These are phyloP conservation scores for Rhodosporidiobolus odoratus DNA, from an alignment of 768 basidiomycete species.

Conservation along the genomic window DNA sequence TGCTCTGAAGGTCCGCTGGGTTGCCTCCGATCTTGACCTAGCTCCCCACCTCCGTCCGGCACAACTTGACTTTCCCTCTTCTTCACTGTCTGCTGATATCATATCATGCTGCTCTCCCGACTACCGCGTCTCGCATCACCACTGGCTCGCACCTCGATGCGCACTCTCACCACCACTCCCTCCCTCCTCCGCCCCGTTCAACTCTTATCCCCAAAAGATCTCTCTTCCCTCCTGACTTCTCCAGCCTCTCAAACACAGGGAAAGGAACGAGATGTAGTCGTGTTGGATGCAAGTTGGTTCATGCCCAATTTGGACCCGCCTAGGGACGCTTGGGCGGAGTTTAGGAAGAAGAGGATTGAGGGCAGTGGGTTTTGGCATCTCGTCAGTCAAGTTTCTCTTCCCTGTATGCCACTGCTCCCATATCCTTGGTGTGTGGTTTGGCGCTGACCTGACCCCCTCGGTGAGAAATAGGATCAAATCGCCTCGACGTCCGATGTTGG, in stretches of 20 bases:
- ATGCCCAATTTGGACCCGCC: slow-evolving; percentile 71
- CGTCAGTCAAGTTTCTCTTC: background rate
- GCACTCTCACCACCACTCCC: background rate
- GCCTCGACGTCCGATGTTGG: slow-evolving; percentile 63
- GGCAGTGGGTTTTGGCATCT: slow-evolving; percentile 10
- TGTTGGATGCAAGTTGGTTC: slow-evolving; percentile 79
- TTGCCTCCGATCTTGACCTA: too few species aligned
- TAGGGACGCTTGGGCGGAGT: slow-evolving; percentile 67
- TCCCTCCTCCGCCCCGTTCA: slow-evolving; percentile 27
- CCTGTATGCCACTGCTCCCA: background rate
- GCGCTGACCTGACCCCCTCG: background rate
- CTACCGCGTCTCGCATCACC: background rate
- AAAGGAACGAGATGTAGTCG: slow-evolving; percentile 44
- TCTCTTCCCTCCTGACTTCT: slow-evolving; percentile 43
- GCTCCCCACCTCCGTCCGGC: too few species aligned
- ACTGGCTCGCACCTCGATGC: background rate
- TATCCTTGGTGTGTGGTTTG: background rate
- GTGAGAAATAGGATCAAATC: slow-evolving; percentile 31
- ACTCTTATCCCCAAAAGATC: slow-evolving; percentile 46
- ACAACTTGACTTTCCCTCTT: too few species aligned
- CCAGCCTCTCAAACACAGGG: too few species aligned
- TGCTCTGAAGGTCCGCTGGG: too few species aligned
- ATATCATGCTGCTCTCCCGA: too few species aligned
- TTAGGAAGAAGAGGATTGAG: slow-evolving; percentile 41
- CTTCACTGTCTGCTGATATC: too few species aligned